These are phyloP conservation scores for Tuber umbilicatum DNA, from an alignment of 495 filamentous ascomycete genomes.

Conservation along the genomic window DNA sequence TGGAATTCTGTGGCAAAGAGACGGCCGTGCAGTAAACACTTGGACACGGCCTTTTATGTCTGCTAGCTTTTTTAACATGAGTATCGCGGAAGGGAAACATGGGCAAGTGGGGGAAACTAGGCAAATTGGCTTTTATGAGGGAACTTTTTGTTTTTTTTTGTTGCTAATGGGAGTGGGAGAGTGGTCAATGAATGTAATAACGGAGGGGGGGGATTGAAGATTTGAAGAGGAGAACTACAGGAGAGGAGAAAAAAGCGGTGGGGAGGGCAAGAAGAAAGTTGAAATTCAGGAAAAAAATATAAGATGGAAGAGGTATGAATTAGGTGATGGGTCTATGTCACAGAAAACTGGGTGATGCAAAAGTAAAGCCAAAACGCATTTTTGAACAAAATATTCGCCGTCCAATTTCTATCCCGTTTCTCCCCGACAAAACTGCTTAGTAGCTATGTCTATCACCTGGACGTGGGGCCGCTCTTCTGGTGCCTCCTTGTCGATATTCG, in stretches of 20 bases:
- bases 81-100: too few relatives aligned
- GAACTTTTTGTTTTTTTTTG: not conserved
- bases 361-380: not conserved
- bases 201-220: not conserved
- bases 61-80: too few relatives aligned
- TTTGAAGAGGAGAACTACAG: not conserved
- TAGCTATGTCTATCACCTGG: not conserved
- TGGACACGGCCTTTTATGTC: too few relatives aligned
- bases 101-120: not conserved
- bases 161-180: not conserved
- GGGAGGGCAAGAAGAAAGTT: not conserved
- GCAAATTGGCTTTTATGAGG: not conserved
- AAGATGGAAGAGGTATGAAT: not conserved
- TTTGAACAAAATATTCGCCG: not conserved
- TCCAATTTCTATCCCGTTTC: not conserved
- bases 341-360: not conserved
- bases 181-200: not conserved
- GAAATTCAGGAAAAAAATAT: not conserved
- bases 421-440: not conserved
- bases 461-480: not conserved
- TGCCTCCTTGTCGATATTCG: too few relatives aligned
- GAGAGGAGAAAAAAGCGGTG: not conserved
- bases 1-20: not conserved
- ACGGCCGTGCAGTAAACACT: too few relatives aligned
- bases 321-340: not conserved